Evolutionary conservation across 805 yeast species (phyloP).

Genomic region (Torulaspora quercuum): DNA sequence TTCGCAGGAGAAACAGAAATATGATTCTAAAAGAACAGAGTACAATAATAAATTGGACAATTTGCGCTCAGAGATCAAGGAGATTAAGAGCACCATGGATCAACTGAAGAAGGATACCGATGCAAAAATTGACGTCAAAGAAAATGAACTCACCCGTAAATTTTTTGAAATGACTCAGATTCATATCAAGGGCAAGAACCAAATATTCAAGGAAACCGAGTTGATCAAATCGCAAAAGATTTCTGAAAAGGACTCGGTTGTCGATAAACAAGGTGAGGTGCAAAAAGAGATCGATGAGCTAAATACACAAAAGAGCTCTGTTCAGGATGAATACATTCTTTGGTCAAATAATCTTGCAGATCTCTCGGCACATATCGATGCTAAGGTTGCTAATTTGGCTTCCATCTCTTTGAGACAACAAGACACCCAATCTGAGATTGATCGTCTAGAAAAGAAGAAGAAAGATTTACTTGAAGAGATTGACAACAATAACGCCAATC

Average conservation of each 20-base stretch:
- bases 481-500: constrained; percentile 16
- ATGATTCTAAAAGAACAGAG: constrained; percentile 22
- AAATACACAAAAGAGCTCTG: constrained; percentile 19
- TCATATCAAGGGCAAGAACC: constrained; percentile 23
- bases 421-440: constrained; percentile 24
- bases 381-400: constrained; percentile 27
- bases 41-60: constrained; percentile 22
- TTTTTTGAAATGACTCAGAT: constrained; percentile 25
- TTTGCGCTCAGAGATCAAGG: constrained; percentile 24
- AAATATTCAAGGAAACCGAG: constrained; percentile 29
- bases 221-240: constrained; percentile 27
- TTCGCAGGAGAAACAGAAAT: constrained; percentile 16
- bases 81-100: constrained; percentile 24
- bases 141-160: constrained; percentile 22
- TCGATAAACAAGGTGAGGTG: constrained; percentile 24
- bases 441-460: constrained; percentile 18
- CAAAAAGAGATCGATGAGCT: constrained; percentile 30
- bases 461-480: constrained; percentile 21
- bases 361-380: constrained; percentile 29
- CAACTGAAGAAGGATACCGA: constrained; percentile 24
- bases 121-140: constrained; percentile 27
- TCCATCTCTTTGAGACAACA: constrained; percentile 22
- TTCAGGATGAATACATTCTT: constrained; percentile 22
- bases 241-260: constrained; percentile 24
- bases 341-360: constrained; percentile 24